These are phyloP conservation scores for Eutrema japonicum DNA, from an alignment of 345 rosid genomes.

Conservation along the genomic window DNA sequence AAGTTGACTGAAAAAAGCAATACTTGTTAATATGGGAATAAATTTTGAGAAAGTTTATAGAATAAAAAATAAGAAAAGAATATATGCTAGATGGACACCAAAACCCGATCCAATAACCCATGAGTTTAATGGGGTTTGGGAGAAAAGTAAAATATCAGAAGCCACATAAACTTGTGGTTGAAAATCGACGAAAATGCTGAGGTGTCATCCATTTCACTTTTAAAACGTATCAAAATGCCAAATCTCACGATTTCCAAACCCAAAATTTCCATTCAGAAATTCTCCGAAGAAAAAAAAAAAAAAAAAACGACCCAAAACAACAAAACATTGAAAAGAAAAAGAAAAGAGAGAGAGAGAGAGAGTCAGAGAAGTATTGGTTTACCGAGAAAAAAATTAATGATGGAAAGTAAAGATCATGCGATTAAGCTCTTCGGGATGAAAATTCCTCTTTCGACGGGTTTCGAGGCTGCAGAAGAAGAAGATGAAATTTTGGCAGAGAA, in stretches of 20 bases:
- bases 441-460: conserved; percentile 51
- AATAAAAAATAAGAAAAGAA: conserved; percentile 3
- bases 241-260: conserved; percentile 31
- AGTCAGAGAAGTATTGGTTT: not conserved
- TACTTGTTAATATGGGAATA: not conserved
- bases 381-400: conserved; percentile 38
- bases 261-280: not conserved
- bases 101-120: conserved; percentile 7
- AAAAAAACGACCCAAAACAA: conserved; percentile 1
- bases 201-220: conserved; percentile 66
- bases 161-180: conserved; percentile 89
- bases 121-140: conserved; percentile 18
- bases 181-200: conserved; percentile 54
- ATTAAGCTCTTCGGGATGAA: conserved; percentile 83
- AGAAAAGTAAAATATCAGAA: conserved; percentile 51
- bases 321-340: conserved; percentile 7
- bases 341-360: conserved; percentile 23
- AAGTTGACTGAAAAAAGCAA: not conserved
- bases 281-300: conserved; percentile 18
- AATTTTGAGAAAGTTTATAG: not conserved
- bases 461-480: conserved; percentile 26
- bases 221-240: conserved; percentile 63
- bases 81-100: conserved; percentile 5
- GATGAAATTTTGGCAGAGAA: conserved; percentile 45
- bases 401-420: conserved; percentile 54